A percentile compares a stretch with the other conserved stretches of the same genome.
Evolutionary conservation across 2,329 filamentous ascomycete genomes (phyloP).

Genomic region (Trichoderma sp.): DNA sequence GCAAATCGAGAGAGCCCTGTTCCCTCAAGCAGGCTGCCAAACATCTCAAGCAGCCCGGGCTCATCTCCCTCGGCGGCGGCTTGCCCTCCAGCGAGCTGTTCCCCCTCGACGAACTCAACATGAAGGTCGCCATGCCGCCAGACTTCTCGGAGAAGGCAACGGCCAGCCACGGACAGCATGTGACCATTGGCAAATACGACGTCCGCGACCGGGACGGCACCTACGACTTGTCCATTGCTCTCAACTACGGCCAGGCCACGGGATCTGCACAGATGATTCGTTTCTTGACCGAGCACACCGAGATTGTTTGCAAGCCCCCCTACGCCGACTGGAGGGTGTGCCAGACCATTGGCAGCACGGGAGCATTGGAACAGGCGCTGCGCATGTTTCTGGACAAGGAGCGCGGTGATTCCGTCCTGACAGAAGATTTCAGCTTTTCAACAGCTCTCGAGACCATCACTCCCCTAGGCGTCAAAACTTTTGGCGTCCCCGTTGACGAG

Average conservation of each 20-base stretch:
- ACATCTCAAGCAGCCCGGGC: slow-evolving; percentile 75
- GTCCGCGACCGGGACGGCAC: slow-evolving; percentile 57
- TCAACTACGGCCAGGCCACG: slow-evolving; percentile 90
- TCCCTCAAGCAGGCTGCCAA: slow-evolving; percentile 83
- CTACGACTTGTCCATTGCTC: slow-evolving; percentile 79
- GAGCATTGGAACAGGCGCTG: slow-evolving; percentile 78
- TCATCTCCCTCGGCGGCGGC: slow-evolving; percentile 92
- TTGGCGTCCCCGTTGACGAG: slow-evolving; percentile 56
- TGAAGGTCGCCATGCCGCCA: slow-evolving; percentile 71
- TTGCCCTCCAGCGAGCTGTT: slow-evolving; percentile 88
- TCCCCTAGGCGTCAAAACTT: slow-evolving; percentile 55
- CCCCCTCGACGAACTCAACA: slow-evolving; percentile 76
- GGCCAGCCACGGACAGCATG: slow-evolving; percentile 57
- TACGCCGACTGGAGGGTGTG: slow-evolving; percentile 89
- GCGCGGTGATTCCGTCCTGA: slow-evolving; percentile 75
- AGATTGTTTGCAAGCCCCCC: slow-evolving; percentile 82
- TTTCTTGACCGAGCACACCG: slow-evolving; percentile 92
- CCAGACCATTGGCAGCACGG: slow-evolving; percentile 84
- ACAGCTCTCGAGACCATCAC: slow-evolving; percentile 64
- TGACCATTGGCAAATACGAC: slow-evolving; percentile 83
- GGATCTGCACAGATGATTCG: slow-evolving; percentile 86
- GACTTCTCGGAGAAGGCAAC: slow-evolving; percentile 72
- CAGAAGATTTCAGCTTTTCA: slow-evolving; percentile 90
- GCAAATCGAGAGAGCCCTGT: slow-evolving; percentile 61
- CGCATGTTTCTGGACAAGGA: slow-evolving; percentile 74